Base-by-base conservation (phyloP, 2,329 filamentous ascomycete species). In the Penicillium psychrosexuale region DNA sequence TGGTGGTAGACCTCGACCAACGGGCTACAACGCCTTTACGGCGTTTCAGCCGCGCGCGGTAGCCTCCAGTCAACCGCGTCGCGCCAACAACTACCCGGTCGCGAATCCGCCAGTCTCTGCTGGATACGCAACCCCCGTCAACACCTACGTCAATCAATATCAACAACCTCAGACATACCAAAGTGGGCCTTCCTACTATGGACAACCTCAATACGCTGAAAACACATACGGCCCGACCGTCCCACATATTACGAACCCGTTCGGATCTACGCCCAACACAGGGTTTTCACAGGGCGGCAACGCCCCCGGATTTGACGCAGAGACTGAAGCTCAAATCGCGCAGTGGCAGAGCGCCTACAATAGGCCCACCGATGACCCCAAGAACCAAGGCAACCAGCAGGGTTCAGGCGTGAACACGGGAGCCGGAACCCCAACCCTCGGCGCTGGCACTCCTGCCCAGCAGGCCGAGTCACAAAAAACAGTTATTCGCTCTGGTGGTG, bases 311-410 rank as follows among this genome's bases (percentile, higher is more conserved):
- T 72, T 82, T 48, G 84, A 96, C 66, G 85, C 90, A 3, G 91
- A 96, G 63, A 88, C 90, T 78, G 91, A 94, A 55, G 91, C 90
- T 30, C 90, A 95, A 72, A 92, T 97, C 58, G 91, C 92, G 46
- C 90, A 96, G 73, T 97, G 93, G 91, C 91, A 96, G 74, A 93
- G 88, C 73, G 90, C 91, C 27, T 96, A 96, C 73, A 83, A 85
- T 60, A 82, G 80, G 28, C 56, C 56, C n/a, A 49, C 22, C 9
- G 63, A 65, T 1, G 62, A 65, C 13, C 5, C 53, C 19, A 61
- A 56, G 40, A 70, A 72, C 11, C 71, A 76, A 31, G 55, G 36
- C 8, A 40, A 46, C 30, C 51, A 70, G 11, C 55, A 76, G 24
- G 73, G 72, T 22, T 75, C 75, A 22, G 74, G 79, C 3, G 48